phyloP scores from a whole-genome alignment of 257 asterid species.

The Petrea volubilis region DNA sequence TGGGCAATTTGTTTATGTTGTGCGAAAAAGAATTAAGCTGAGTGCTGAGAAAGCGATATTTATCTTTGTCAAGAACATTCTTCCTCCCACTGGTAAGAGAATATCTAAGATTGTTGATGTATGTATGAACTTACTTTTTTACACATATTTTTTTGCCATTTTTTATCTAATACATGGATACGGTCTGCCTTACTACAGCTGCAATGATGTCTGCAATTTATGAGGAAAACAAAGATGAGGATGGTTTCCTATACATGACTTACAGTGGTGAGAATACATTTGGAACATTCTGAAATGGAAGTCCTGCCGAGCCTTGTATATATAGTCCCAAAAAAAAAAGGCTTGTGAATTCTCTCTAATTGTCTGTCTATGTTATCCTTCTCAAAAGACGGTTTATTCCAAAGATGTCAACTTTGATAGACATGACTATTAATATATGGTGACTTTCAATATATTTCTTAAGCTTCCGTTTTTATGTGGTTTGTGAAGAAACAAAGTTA shows the following conservation, averaged over 20 bases:
- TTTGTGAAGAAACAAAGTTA: not conserved
- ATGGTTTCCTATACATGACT: conserved; percentile 78
- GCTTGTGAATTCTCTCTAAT: conserved; percentile 48
- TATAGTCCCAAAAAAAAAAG: conserved; percentile 27
- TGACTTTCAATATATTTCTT: not conserved
- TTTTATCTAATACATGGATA: too few relatives aligned
- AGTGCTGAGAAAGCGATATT: conserved; percentile 98
- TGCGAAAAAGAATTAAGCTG: conserved; percentile 97
- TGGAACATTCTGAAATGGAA: conserved; percentile 54
- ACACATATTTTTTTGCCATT: not conserved
- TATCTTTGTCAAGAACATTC: conserved; percentile 90
- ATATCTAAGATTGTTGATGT: not conserved
- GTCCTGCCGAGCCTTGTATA: conserved; percentile 37
- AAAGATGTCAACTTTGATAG: conserved; percentile 22
- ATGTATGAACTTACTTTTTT: not conserved
- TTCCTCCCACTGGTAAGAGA: conserved; percentile 91
- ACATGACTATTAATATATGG: conserved; percentile 38
- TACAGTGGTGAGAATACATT: conserved; percentile 85
- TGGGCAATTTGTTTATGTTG: conserved; percentile 96
- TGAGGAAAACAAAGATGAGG: conserved; percentile 78
- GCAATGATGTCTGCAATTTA: conserved; percentile 80
- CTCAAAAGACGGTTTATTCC: conserved; percentile 23
- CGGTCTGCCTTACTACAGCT: conserved; percentile 37
- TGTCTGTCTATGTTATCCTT: conserved; percentile 25
- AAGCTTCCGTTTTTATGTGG: not conserved